A percentile compares a stretch with the other conserved stretches of the same genome.
Evolutionary conservation across 805 yeast species (phyloP).

Genomic region (Lachancea dasiensis): DNA sequence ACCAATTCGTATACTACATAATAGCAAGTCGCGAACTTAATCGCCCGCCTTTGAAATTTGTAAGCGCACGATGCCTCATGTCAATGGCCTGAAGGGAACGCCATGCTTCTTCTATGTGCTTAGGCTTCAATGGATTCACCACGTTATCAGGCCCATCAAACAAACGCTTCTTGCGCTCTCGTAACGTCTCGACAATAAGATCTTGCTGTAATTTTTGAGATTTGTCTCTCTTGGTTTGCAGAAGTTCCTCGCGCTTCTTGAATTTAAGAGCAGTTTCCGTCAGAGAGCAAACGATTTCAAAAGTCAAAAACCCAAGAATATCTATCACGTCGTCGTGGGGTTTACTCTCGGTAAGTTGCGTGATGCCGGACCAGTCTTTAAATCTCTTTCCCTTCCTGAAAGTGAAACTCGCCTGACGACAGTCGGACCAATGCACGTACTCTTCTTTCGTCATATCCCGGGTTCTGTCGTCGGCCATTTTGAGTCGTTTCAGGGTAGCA

Average conservation of each 20-base stretch:
- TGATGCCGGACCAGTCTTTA: conserved; percentile 91
- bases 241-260: conserved; percentile 58
- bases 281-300: conserved; percentile 90
- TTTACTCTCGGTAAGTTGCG: conserved; percentile 76
- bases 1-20: conserved; percentile 19
- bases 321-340: conserved; percentile 97
- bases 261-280: conserved; percentile 88
- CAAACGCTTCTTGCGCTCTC: conserved; percentile 46
- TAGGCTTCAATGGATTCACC: conserved; percentile 68
- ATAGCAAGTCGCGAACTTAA: conserved; percentile 31
- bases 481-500: conserved; percentile 82
- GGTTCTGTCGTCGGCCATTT: conserved; percentile 92
- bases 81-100: conserved; percentile 59
- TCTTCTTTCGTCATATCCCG: conserved; percentile 92
- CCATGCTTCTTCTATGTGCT: conserved; percentile 88
- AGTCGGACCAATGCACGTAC: conserved; percentile 98
- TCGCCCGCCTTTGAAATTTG: conserved; percentile 58
- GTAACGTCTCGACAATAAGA: conserved; percentile 34
- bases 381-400: conserved; percentile 91
- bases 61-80: conserved; percentile 54
- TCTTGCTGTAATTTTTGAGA: conserved; percentile 29
- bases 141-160: conserved; percentile 88
- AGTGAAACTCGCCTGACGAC: conserved; percentile 95
- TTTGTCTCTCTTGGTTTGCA: conserved; percentile 36
- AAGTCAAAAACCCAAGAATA: conserved; percentile 88